These are phyloP conservation scores for Lasiosphaeriaceae sp. DNA, from an alignment of 495 filamentous ascomycete genomes.

Conservation along the genomic window DNA sequence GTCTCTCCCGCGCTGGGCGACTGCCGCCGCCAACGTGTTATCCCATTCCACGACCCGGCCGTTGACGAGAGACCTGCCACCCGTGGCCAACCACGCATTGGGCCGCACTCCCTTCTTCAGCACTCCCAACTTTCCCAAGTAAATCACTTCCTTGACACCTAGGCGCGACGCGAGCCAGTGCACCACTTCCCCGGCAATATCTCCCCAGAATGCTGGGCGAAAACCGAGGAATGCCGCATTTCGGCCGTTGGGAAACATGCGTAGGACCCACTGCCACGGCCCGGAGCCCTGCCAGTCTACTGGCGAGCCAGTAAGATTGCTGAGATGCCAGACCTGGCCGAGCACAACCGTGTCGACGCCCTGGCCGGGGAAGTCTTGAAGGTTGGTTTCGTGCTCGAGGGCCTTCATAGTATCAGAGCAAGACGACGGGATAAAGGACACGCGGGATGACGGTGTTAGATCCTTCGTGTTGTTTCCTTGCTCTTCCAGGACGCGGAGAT, in stretches of 20 bases:
- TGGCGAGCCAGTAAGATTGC: neutral
- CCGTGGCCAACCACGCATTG: conserved; percentile 4
- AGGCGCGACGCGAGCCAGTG: conserved; percentile 2
- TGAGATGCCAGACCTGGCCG: conserved; percentile 3
- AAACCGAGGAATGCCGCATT: conserved; percentile 4
- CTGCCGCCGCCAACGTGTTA: neutral
- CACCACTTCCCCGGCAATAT: conserved; percentile 6
- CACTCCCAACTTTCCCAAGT: conserved; percentile 6
- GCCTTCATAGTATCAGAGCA: conserved; percentile 5
- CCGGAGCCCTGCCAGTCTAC: conserved; percentile 2
- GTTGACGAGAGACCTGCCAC: neutral
- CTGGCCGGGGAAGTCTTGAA: neutral
- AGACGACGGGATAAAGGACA: conserved; percentile 4
- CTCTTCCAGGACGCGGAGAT: conserved; percentile 4
- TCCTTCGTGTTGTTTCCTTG: neutral
- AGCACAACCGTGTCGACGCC: conserved; percentile 8
- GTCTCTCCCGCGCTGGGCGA: neutral
- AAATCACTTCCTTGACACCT: conserved; percentile 5
- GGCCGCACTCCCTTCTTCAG: conserved; percentile 2
- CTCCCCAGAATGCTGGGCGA: conserved; percentile 7
- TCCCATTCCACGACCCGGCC: conserved; percentile 1
- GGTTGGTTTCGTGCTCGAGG: conserved; percentile 1
- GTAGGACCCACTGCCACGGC: conserved; percentile 7
- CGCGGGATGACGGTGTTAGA: conserved; percentile 1
- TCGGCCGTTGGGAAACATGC: neutral